These are phyloP conservation scores for Talaromyces islandicus DNA, from an alignment of 2,329 filamentous ascomycete genomes.

Conservation along the genomic window DNA sequence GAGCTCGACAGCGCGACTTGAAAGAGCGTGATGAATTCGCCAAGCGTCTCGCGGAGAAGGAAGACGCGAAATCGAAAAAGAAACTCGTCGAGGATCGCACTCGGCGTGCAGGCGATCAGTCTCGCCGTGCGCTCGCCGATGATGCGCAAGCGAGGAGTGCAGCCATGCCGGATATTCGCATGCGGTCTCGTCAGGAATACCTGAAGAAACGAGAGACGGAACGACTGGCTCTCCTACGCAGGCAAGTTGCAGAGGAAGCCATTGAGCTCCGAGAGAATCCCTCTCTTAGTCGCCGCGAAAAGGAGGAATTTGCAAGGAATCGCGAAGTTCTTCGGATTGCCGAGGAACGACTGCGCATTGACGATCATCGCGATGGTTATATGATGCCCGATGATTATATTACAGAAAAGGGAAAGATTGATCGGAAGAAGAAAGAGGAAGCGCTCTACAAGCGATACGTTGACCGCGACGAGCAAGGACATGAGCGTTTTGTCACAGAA, in stretches of 20 bases:
- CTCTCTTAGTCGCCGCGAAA: conserved; percentile 69
- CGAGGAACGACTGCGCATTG: conserved; percentile 78
- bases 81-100: conserved; percentile 59
- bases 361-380: conserved; percentile 90
- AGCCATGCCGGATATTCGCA: conserved; percentile 72
- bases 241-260: conserved; percentile 84
- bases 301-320: conserved; percentile 83
- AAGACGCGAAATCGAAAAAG: conserved; percentile 62
- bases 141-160: conserved; percentile 62
- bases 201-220: conserved; percentile 88
- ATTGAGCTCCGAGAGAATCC: conserved; percentile 73
- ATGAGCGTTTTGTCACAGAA: conserved; percentile 86
- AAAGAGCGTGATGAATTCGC: conserved; percentile 75
- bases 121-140: conserved; percentile 59
- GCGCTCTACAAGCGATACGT: conserved; percentile 87
- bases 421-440: conserved; percentile 79
- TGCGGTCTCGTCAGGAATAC: conserved; percentile 85
- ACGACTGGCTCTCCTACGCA: conserved; percentile 75
- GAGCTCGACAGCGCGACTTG: conserved; percentile 59
- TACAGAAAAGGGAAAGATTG: conserved; percentile 85
- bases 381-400: conserved; percentile 92
- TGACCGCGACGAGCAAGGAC: conserved; percentile 77
- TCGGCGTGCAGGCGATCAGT: conserved; percentile 52
- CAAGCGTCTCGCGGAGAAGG: conserved; percentile 63
- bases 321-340: conserved; percentile 73